Conservation (phyloP, 257 asterid species). For the Solanum bulbocastanum region DNA sequence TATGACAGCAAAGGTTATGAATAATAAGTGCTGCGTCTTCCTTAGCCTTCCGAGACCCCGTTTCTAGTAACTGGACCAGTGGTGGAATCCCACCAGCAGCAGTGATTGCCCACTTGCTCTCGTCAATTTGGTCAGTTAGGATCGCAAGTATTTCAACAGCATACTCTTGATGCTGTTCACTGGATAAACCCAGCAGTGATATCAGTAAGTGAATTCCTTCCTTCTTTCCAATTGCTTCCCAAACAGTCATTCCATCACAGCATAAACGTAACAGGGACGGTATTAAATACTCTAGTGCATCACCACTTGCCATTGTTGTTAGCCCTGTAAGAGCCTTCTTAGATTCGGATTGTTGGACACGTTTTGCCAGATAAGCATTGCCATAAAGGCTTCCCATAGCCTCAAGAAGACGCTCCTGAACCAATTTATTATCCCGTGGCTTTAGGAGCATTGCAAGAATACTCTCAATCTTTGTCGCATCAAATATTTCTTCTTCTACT, state of each 20-base stretch:
- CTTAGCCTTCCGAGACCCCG: slow-evolving; percentile 62
- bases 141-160: slow-evolving; percentile 71
- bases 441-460: slow-evolving; percentile 58
- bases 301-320: slow-evolving; percentile 52
- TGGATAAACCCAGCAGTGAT: slow-evolving; percentile 62
- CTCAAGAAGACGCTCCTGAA: slow-evolving; percentile 80
- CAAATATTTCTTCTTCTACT: slow-evolving; percentile 36
- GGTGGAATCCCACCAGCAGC: slow-evolving; percentile 97
- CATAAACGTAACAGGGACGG: slow-evolving; percentile 43
- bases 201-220: slow-evolving; percentile 82
- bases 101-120: slow-evolving; percentile 95
- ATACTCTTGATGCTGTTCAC: slow-evolving; percentile 74
- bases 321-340: slow-evolving; percentile 71
- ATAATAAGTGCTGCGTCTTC: slow-evolving; percentile 53
- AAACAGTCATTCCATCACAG: slow-evolving; percentile 35
- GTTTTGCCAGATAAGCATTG: slow-evolving; percentile 33
- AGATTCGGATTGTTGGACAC: slow-evolving; percentile 47
- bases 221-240: slow-evolving; percentile 87
- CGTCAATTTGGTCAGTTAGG: slow-evolving; percentile 64
- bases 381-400: slow-evolving; percentile 76
- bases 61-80: slow-evolving; percentile 64
- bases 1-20: slow-evolving; percentile 58
- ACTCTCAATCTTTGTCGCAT: slow-evolving; percentile 43
- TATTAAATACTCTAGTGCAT: slow-evolving; percentile 62
- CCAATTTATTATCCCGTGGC: slow-evolving; percentile 74